A percentile compares a stretch with the other conserved stretches of the same genome.
Evolutionary conservation across 805 yeast genomes (phyloP).

Genomic region (Ogataea philodendri): DNA sequence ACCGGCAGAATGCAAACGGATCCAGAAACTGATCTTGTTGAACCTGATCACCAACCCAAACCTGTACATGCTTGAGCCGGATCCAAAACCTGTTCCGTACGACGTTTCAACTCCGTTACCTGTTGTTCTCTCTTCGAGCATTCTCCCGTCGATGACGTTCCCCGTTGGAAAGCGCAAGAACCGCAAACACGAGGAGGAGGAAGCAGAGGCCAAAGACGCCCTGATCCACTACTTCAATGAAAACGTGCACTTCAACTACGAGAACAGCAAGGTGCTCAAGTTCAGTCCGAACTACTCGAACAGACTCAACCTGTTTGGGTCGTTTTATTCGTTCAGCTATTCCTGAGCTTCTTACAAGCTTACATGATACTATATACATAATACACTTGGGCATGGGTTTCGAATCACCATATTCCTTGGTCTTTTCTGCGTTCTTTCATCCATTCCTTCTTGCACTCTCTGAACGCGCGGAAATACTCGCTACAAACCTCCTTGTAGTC

Average conservation of each 20-base stretch:
- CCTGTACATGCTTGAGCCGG: slow-evolving; percentile 12
- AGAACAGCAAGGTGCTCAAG: slow-evolving; percentile 23
- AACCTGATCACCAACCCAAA: slow-evolving; percentile 29
- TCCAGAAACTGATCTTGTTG: slow-evolving; percentile 29
- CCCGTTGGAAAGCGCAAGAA: slow-evolving; percentile 16
- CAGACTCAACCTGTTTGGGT: slow-evolving; percentile 20
- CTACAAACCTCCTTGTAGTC: slow-evolving; percentile 63
- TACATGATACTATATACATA: slow-evolving; percentile 7
- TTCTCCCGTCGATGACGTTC: slow-evolving; percentile 10
- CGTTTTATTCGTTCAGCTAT: slow-evolving; percentile 26
- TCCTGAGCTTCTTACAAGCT: too few species aligned
- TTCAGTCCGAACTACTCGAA: slow-evolving; percentile 23
- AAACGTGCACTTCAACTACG: slow-evolving; percentile 23
- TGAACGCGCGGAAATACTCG: slow-evolving; percentile 87
- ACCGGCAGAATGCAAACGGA: slow-evolving; percentile 12
- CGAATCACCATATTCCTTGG: slow-evolving; percentile 33
- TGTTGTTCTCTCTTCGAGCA: slow-evolving; percentile 9
- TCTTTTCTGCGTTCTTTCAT: slow-evolving; percentile 35
- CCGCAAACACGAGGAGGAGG: slow-evolving; percentile 15
- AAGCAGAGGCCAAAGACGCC: slow-evolving; percentile 20
- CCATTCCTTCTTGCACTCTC: slow-evolving; percentile 88
- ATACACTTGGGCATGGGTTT: slow-evolving; percentile 1
- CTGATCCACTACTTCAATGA: slow-evolving; percentile 26
- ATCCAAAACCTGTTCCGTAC: slow-evolving; percentile 9
- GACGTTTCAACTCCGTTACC: slow-evolving; percentile 16